phyloP scores from a whole-genome alignment of 805 yeast genomes.

The Saturnispora bothae region DNA sequence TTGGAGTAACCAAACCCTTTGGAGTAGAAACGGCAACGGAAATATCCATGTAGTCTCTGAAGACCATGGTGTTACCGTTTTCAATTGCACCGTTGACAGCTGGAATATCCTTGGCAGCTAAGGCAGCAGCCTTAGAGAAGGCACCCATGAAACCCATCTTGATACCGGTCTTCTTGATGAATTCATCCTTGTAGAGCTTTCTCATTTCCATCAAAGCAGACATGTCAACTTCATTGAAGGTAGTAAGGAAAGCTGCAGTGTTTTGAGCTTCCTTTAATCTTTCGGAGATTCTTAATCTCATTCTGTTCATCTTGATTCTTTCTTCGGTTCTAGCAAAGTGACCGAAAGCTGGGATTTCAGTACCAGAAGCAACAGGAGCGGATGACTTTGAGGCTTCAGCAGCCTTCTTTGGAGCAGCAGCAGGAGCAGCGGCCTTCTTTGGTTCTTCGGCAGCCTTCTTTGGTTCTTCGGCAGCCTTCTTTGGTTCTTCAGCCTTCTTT shows the following conservation, averaged over 20 bases:
- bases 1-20: slow-evolving; percentile 97
- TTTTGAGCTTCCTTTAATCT: slow-evolving; percentile 98
- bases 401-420: slow-evolving; percentile 1
- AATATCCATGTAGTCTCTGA: slow-evolving; percentile 92
- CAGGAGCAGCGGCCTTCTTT: slow-evolving; percentile 15
- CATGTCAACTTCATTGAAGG: slow-evolving; percentile 98
- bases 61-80: slow-evolving; percentile 83
- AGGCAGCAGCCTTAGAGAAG: slow-evolving; percentile 83
- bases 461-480: slow-evolving; percentile 23
- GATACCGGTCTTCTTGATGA: slow-evolving; percentile 84
- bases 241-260: slow-evolving; percentile 95
- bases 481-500: slow-evolving; percentile 16
- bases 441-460: slow-evolving; percentile 17
- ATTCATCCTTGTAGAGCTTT: slow-evolving; percentile 92
- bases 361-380: slow-evolving; percentile 15
- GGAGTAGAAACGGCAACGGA: slow-evolving; percentile 98
- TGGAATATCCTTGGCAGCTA: slow-evolving; percentile 92
- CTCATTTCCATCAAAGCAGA: slow-evolving; percentile 84
- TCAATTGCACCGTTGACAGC: slow-evolving; percentile 94
- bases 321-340: slow-evolving; percentile 76
- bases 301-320: slow-evolving; percentile 97
- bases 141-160: slow-evolving; percentile 99
- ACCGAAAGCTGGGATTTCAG: slow-evolving; percentile 30
- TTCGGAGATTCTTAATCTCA: slow-evolving; percentile 98
- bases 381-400: slow-evolving; percentile 14